phyloP scores from a whole-genome alignment of 345 rosid genomes.

The Kernera saxatilis region DNA sequence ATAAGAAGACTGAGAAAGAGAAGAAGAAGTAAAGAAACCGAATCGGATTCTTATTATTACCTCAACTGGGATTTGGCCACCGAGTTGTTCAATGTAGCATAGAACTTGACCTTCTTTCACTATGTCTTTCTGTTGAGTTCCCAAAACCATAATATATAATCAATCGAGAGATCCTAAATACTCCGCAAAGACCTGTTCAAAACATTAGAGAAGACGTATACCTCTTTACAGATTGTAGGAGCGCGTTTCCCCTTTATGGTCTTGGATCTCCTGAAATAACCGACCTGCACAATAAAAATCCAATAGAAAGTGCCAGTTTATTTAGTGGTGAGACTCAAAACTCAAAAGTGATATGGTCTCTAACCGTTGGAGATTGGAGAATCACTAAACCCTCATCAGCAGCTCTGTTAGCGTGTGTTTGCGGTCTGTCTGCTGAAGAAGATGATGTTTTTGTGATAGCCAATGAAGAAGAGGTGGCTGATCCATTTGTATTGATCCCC shows the following conservation, averaged over 20 bases:
- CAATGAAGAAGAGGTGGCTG: conserved; percentile 55
- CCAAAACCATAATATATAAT: neutral
- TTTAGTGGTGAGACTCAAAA: too few relatives aligned
- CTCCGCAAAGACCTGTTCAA: neutral
- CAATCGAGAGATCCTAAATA: neutral
- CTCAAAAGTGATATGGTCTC: too few relatives aligned
- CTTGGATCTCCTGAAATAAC: conserved; percentile 68
- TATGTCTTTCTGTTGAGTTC: conserved; percentile 55
- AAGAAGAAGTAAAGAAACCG: neutral
- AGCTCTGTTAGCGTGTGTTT: conserved; percentile 51
- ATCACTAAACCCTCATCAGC: conserved; percentile 71
- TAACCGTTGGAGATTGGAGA: conserved; percentile 81
- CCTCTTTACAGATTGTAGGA: conserved; percentile 80
- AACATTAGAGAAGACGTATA: conserved; percentile 29
- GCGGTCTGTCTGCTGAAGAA: conserved; percentile 33
- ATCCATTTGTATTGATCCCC: conserved; percentile 38
- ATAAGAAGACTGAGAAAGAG: neutral
- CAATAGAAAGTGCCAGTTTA: too few relatives aligned
- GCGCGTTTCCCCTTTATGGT: conserved; percentile 65
- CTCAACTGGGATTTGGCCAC: conserved; percentile 72
- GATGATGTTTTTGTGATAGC: conserved; percentile 46
- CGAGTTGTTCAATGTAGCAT: conserved; percentile 77
- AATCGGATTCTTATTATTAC: conserved; percentile 12
- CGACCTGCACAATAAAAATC: conserved; percentile 43
- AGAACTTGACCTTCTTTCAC: conserved; percentile 84